These are phyloP conservation scores for Aspergillus terreus DNA, from an alignment of 2,329 filamentous ascomycete species.

Conservation along the genomic window DNA sequence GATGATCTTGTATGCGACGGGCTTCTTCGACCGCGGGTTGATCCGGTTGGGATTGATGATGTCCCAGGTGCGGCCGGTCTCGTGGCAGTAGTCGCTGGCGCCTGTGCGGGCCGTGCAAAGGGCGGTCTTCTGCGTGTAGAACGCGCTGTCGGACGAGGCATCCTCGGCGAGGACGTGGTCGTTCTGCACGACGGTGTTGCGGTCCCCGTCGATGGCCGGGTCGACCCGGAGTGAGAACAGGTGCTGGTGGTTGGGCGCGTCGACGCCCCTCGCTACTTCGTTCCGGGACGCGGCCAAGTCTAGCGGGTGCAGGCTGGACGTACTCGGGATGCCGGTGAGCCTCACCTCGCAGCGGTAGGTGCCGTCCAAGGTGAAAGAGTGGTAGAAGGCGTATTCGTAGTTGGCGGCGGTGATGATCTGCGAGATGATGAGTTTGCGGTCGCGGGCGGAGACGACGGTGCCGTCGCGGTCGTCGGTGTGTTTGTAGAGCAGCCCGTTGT, in stretches of 20 bases:
- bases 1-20: slow-evolving; percentile 25
- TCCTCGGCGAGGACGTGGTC: slow-evolving; percentile 48
- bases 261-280: slow-evolving; percentile 59
- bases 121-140: slow-evolving; percentile 49
- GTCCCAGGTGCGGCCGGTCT: slow-evolving; percentile 40
- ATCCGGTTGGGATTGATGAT: slow-evolving; percentile 25
- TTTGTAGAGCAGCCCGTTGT: slow-evolving; percentile 49
- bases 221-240: slow-evolving; percentile 65
- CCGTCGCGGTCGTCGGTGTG: slow-evolving; percentile 88
- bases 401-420: slow-evolving; percentile 93
- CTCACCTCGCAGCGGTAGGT: slow-evolving; percentile 87
- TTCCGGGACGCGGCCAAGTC: slow-evolving; percentile 58
- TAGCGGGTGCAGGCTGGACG: slow-evolving; percentile 62
- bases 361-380: slow-evolving; percentile 86
- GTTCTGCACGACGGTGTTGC: slow-evolving; percentile 45
- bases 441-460: slow-evolving; percentile 77
- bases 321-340: slow-evolving; percentile 87
- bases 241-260: slow-evolving; percentile 69
- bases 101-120: slow-evolving; percentile 41
- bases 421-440: slow-evolving; percentile 77
- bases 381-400: slow-evolving; percentile 84
- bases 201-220: slow-evolving; percentile 56
- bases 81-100: slow-evolving; percentile 50
- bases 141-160: slow-evolving; percentile 65
- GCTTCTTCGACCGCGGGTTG: slow-evolving; percentile 21